These are phyloP conservation scores for Malassezia yamatoensis DNA, from an alignment of 1,284 basidiomycete genomes.

Conservation along the genomic window DNA sequence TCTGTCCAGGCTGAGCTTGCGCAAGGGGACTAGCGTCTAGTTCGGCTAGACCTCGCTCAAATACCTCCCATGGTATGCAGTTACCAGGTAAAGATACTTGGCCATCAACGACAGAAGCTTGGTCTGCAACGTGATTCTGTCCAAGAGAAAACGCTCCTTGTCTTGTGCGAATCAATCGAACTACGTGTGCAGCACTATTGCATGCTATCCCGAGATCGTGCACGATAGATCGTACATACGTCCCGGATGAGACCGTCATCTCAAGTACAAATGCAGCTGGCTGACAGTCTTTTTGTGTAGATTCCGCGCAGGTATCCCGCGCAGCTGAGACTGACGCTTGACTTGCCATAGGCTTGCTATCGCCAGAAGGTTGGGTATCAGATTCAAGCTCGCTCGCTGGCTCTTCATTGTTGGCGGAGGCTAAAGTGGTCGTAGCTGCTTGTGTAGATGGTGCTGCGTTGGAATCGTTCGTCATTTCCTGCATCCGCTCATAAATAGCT, in stretches of 20 bases:
- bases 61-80: slow-evolving; percentile 39
- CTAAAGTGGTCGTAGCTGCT: slow-evolving; percentile 15
- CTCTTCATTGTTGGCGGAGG: no score
- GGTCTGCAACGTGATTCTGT: not conserved
- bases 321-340: not conserved
- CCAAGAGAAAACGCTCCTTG: slow-evolving; percentile 40
- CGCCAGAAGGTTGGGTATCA: not conserved
- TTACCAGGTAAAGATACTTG: slow-evolving; percentile 23
- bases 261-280: slow-evolving; percentile 18
- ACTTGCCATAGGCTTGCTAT: not conserved
- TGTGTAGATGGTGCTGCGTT: slow-evolving; percentile 11
- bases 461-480: slow-evolving; percentile 15
- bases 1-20: slow-evolving; percentile 15
- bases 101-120: not conserved
- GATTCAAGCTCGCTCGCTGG: not conserved
- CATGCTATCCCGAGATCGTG: slow-evolving; percentile 38
- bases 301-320: not conserved
- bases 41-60: slow-evolving; percentile 33
- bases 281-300: not conserved
- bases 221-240: slow-evolving; percentile 45
- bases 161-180: slow-evolving; percentile 34
- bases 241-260: slow-evolving; percentile 46
- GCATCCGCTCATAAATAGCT: slow-evolving; percentile 30
- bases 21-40: slow-evolving; percentile 23
- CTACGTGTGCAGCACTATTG: slow-evolving; percentile 42